phyloP scores from a whole-genome alignment of 2,329 filamentous ascomycete genomes.

The Pseudogymnoascus sp. region DNA sequence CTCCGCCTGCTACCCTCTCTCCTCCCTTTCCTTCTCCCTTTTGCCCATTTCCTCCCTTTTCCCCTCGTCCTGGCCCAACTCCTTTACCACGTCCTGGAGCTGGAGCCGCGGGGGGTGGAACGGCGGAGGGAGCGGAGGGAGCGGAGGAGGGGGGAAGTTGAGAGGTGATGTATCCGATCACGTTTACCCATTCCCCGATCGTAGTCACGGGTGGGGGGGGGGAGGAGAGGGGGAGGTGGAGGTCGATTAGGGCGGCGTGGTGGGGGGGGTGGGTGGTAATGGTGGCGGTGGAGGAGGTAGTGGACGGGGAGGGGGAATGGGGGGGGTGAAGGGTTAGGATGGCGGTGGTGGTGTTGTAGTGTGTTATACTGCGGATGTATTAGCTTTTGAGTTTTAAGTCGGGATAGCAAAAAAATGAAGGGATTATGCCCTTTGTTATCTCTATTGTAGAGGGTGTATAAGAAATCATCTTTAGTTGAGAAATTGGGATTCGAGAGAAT shows the following conservation, averaged over 20 bases:
- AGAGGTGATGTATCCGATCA: constrained; percentile 66
- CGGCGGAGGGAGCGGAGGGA: background rate
- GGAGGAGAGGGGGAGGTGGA: constrained; percentile 60
- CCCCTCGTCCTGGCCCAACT: too few species aligned
- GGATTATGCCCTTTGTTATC: too few species aligned
- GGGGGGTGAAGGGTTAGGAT: constrained; percentile 60
- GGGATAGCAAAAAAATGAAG: too few species aligned
- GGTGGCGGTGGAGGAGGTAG: constrained; percentile 30
- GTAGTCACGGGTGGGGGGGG: constrained; percentile 55
- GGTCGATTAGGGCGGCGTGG: constrained; percentile 53
- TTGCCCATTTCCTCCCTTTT: too few species aligned
- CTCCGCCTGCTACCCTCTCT: too few species aligned
- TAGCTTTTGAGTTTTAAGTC: too few species aligned
- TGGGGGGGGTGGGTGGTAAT: constrained; percentile 21
- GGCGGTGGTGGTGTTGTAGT: constrained; percentile 48
- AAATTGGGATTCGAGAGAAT: too few species aligned
- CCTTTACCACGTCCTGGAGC: too few species aligned
- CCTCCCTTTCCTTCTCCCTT: too few species aligned
- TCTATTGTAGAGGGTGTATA: too few species aligned
- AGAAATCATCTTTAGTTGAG: too few species aligned
- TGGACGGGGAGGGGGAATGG: constrained; percentile 31
- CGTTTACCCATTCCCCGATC: constrained; percentile 79
- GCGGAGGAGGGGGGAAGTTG: background rate
- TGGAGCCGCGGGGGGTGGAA: too few species aligned
- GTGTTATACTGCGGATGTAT: constrained; percentile 41